Conservation (phyloP, 805 yeast genomes). For the Myxozyma geophila region DNA sequence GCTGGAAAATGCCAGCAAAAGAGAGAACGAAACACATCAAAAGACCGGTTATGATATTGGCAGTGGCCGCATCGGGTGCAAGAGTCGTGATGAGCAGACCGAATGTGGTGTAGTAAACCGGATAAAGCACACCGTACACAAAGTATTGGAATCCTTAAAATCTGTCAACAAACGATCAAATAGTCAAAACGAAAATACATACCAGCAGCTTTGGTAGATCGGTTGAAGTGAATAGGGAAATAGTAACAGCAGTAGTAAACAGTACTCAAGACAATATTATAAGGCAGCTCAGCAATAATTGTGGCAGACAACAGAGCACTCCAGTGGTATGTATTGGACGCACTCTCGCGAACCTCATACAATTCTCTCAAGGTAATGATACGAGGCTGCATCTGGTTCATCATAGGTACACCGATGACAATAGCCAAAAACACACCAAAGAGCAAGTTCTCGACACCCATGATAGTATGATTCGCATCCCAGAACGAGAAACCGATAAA, state of each 20-base stretch:
- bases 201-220: constrained; percentile 50
- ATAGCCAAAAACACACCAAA: constrained; percentile 62
- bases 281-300: constrained; percentile 64
- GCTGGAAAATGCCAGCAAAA: constrained; percentile 74
- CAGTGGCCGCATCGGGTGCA: constrained; percentile 69
- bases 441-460: constrained; percentile 64
- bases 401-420: constrained; percentile 58
- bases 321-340: constrained; percentile 78
- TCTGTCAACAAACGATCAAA: background rate
- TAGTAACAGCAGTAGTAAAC: constrained; percentile 60
- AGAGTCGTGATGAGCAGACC: constrained; percentile 61
- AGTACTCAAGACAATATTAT: constrained; percentile 55
- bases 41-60: constrained; percentile 62
- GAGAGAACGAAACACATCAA: constrained; percentile 61
- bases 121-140: constrained; percentile 57
- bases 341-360: constrained; percentile 70
- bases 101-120: constrained; percentile 56
- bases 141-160: constrained; percentile 50
- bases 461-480: constrained; percentile 56
- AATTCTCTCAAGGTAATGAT: constrained; percentile 64
- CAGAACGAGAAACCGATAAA: constrained; percentile 76
- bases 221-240: constrained; percentile 53
- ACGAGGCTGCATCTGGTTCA: constrained; percentile 66
- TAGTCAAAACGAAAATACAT: background rate
- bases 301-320: constrained; percentile 59